These are phyloP conservation scores for Bonnemaisonia californica DNA, from an alignment of 31 red algal genomes.

Conservation along the genomic window DNA sequence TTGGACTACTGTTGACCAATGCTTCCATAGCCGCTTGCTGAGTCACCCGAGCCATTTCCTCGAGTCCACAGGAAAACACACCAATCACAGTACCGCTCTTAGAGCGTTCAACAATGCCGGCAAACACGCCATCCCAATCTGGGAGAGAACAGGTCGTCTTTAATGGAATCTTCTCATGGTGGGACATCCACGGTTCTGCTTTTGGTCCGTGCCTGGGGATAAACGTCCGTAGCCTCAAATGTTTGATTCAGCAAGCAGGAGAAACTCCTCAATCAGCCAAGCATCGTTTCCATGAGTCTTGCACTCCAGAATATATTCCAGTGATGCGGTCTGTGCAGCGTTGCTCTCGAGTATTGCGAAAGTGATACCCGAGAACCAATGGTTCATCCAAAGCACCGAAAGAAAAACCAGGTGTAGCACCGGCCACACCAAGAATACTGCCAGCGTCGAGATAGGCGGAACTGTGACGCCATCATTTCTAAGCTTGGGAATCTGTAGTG, in stretches of 20 bases:
- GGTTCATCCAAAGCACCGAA: constrained; percentile 67
- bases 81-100: constrained; percentile 70
- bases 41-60: constrained; percentile 61
- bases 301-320: constrained; percentile 71
- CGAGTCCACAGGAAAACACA: constrained; percentile 76
- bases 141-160: constrained; percentile 69
- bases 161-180: constrained; percentile 68
- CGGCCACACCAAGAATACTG: constrained; percentile 66
- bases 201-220: constrained; percentile 64
- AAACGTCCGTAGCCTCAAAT: constrained; percentile 72
- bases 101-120: constrained; percentile 55
- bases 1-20: constrained; percentile 61
- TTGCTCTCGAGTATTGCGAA: constrained; percentile 64
- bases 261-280: constrained; percentile 79
- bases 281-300: constrained; percentile 69
- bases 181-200: constrained; percentile 72
- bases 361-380: constrained; percentile 68
- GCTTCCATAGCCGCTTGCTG: constrained; percentile 68
- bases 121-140: constrained; percentile 64
- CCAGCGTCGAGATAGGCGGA: constrained; percentile 43
- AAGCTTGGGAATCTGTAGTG: constrained; percentile 55
- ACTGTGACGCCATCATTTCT: constrained; percentile 29
- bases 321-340: constrained; percentile 54
- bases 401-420: constrained; percentile 52
- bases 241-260: constrained; percentile 66